Base-by-base conservation (phyloP, 148 eudicot genomes). In the Amaranthus hypochondriacus region DNA sequence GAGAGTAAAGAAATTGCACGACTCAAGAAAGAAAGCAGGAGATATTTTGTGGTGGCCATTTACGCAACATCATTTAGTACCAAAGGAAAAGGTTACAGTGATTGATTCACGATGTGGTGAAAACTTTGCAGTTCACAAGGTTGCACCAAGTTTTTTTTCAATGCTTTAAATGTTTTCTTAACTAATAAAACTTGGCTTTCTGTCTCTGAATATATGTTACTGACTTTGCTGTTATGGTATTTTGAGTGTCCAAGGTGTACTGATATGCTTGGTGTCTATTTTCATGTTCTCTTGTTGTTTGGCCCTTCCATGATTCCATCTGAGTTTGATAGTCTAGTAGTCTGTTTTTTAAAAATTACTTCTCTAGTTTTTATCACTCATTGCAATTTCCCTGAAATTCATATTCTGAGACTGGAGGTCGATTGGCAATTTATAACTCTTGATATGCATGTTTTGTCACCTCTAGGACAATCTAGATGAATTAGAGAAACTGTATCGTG, bases 41-140 rank as follows among this genome's bases (percentile, higher is more conserved):
- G 90, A 90, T 10, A 74, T 87, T 60, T 73, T 96, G 28, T 96
- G 99, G 99, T 96, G 99, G 99, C 99, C 99, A 59, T 96, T 92
- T 83, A 96, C 99, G 49, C 99, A 96, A 72, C 99, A 96, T 76
- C 86, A 84, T 79, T 88, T 96, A 79, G 92, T 96, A 73, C 85
- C 96, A 4, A 81, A 83, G 69, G 92, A 85, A 75, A 86, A 81
- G 42, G 80, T 92, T 74, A 92, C 97, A 53, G 96, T 96, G 18
- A 92, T 96, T 62, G 99, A 96, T 87, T 96, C 97, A 47, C 97
- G 99, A 9, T 90, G 85, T 67, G 99, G 99, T 56, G 99, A 92
- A 82, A 84, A 85, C 70, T 90, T 96, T 80, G 85, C 92, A 5
- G 88, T 96, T 77, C 88, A 89, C 84, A 87, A 92, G 97, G 99